A percentile compares a stretch with the other conserved stretches of the same genome.
Evolutionary conservation across 2,329 filamentous ascomycete species (phyloP).

Genomic region (Plectosphaerella cucumerina): DNA sequence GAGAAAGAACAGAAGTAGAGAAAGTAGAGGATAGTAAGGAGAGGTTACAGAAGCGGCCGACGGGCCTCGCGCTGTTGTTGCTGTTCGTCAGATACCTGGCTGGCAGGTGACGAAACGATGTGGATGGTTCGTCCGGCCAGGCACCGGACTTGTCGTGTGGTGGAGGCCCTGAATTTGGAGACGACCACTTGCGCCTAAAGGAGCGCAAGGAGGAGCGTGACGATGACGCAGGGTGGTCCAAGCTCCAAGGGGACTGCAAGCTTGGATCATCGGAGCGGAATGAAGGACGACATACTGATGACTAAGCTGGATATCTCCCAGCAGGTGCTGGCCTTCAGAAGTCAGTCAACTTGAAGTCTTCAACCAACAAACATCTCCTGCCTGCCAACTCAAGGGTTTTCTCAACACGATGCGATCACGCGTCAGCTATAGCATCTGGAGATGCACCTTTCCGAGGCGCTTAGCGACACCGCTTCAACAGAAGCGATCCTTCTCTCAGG

Average conservation of each 20-base stretch:
- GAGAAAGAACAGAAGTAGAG: no score
- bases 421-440: not conserved
- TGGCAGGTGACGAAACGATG: no score
- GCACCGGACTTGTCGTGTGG: no score
- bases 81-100: not conserved
- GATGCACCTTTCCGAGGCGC: not conserved
- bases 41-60: not conserved
- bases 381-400: not conserved
- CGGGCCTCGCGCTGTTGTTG: not conserved
- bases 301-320: no score
- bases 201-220: no score
- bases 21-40: no score
- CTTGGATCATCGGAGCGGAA: not conserved
- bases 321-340: no score
- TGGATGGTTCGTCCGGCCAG: no score
- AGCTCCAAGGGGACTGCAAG: not conserved
- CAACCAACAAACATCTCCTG: not conserved
- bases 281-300: not conserved
- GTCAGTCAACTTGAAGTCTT: no score
- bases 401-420: not conserved
- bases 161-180: no score
- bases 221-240: no score
- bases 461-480: not conserved
- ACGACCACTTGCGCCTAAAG: no score
- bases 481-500: not conserved